Conservation (phyloP, 108 stramenopile species). For the Licmophora abbreviata region DNA sequence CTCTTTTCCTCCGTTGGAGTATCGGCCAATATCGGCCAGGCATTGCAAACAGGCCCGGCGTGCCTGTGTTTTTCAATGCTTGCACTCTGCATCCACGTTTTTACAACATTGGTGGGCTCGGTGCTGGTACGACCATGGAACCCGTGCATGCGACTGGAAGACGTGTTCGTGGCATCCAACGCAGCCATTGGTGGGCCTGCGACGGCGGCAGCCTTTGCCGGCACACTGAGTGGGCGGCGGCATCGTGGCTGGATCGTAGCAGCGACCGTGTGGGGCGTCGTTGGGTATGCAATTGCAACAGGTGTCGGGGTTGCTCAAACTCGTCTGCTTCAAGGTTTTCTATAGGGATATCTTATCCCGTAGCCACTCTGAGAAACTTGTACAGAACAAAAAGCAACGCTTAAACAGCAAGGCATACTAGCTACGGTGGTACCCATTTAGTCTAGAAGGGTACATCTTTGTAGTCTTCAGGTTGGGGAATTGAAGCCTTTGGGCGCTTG, state of each 20-base stretch:
- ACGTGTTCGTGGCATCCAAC: slow-evolving; percentile 68
- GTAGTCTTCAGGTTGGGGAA: slow-evolving; percentile 53
- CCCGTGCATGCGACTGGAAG: background rate
- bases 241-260: slow-evolving; percentile 39
- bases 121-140: background rate
- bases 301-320: slow-evolving; percentile 23
- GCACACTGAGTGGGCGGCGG: slow-evolving; percentile 6
- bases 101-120: slow-evolving; percentile 25
- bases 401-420: too few relatives aligned
- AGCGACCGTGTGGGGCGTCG: slow-evolving; percentile 64
- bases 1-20: slow-evolving; percentile 68
- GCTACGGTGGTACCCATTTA: too few relatives aligned
- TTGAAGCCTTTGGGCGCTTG: slow-evolving; percentile 16
- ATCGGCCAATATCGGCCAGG: slow-evolving; percentile 39
- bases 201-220: slow-evolving; percentile 70
- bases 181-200: slow-evolving; percentile 79
- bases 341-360: background rate
- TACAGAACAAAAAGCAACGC: too few relatives aligned
- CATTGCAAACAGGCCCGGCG: slow-evolving; percentile 22
- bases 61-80: slow-evolving; percentile 40
- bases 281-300: slow-evolving; percentile 69
- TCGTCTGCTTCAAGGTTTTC: background rate
- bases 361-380: too few relatives aligned
- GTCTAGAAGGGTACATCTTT: slow-evolving; percentile 51
- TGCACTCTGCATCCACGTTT: slow-evolving; percentile 42